Base-by-base conservation (phyloP, 495 filamentous ascomycete species). In the Neurospora sp. region DNA sequence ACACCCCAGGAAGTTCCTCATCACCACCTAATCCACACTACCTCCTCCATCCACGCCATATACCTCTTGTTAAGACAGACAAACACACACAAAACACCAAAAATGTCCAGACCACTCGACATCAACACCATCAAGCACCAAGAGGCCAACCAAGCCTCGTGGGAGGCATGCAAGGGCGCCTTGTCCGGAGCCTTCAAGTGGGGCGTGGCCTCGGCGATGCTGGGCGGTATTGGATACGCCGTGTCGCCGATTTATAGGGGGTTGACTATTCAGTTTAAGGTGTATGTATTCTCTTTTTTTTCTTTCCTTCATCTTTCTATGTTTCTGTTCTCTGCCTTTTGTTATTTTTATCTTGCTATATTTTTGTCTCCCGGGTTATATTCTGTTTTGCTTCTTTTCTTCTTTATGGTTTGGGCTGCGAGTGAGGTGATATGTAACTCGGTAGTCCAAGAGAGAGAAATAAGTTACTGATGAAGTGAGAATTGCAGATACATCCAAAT, bases 191-290 rank as follows among this genome's bases (percentile, higher is more conserved):
- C 90, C 35, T 79, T 85, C 37, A 91, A 89, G 86, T 93, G 89
- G 89, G 91, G 91, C 38, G 76, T 86, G 39, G 87, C 83, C 37
- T 83, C 84, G n/a, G 89, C 85, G 4, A 73, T 86, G 35, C 83
- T 91, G 48, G 89, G 86, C 37, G 87, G 81, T 27, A 37, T 85
- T 9, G 90, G 85, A 1, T 91, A 89, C 75, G 77, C 80, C 42
- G 78, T 89, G 71, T 90, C 89, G 20, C 93, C 93, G 9, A 76
- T 97, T 16, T 97, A 97, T 77, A 88, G 93, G 37, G 88, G 91
- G 0, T 79, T 97, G 75, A 97, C 94, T 3, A 84, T 94, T 22
- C 94, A 97, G 79, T 97, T 97, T 82, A 97, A 97, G 84, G 89
- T 94, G 84, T 93, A 87, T 74, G 89, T 75, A 16, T 40, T 39